Conservation (phyloP, 2,329 filamentous ascomycete genomes). For the Teratosphaeria zuluensis region DNA sequence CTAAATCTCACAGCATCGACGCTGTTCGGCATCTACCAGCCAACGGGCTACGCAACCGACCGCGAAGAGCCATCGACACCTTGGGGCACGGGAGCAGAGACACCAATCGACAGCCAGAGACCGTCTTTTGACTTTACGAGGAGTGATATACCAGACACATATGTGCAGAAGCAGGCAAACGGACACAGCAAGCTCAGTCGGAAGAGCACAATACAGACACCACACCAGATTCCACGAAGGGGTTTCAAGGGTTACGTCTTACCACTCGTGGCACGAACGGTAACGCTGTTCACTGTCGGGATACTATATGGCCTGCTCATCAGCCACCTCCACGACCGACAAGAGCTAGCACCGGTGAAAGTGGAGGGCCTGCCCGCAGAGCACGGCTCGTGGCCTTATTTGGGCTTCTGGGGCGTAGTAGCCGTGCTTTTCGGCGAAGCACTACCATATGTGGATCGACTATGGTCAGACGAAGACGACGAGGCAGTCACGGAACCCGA, state of each 20-base stretch:
- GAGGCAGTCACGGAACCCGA: constrained; percentile 10
- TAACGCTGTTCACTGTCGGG: constrained; percentile 66
- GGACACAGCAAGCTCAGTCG: constrained; percentile 11
- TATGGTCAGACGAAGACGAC: constrained; percentile 51
- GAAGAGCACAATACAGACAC: constrained; percentile 14
- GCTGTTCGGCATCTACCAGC: constrained; percentile 81
- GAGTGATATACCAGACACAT: constrained; percentile 13
- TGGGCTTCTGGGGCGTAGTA: constrained; percentile 70
- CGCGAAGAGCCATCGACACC: constrained; percentile 47
- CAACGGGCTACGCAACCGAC: constrained; percentile 45
- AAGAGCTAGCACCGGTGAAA: constrained; percentile 53
- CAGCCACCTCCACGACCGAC: constrained; percentile 64
- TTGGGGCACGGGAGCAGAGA: constrained; percentile 69
- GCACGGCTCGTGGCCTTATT: constrained; percentile 53
- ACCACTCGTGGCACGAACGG: constrained; percentile 29
- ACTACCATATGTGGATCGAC: constrained; percentile 71
- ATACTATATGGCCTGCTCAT: constrained; percentile 75
- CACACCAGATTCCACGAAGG: constrained; percentile 8
- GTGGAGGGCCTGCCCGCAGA: constrained; percentile 42
- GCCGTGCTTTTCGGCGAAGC: constrained; percentile 70
- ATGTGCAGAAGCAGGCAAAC: constrained; percentile 14
- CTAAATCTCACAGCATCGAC: constrained; percentile 84
- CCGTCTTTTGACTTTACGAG: constrained; percentile 18
- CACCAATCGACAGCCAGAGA: constrained; percentile 38
- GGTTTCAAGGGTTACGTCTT: constrained; percentile 28